phyloP scores from a whole-genome alignment of 139 green algal genomes.

The Auxenochlorella pyrenoidosa region DNA sequence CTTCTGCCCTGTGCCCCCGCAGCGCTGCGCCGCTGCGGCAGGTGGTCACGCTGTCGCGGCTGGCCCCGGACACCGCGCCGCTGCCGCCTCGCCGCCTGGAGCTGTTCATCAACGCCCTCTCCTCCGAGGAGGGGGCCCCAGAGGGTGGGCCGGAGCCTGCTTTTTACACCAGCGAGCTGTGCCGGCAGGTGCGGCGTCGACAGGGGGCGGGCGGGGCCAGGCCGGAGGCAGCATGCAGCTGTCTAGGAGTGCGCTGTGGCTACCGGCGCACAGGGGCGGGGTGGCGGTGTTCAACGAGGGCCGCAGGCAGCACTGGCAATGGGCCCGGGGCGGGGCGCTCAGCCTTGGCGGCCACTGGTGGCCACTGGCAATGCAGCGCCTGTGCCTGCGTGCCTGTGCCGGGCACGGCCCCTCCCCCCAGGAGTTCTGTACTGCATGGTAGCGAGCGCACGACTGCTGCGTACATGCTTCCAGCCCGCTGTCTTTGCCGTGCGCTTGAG shows the following conservation, averaged over 20 bases:
- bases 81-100: conserved; percentile 46
- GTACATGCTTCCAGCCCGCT: background rate
- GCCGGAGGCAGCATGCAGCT: no score
- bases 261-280: no score
- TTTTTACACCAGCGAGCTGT: conserved; percentile 43
- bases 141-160: background rate
- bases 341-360: no score
- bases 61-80: conserved; percentile 31
- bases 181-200: background rate
- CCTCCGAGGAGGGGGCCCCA: background rate
- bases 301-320: no score
- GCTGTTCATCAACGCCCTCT: conserved; percentile 46
- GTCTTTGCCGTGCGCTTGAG: background rate
- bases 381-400: no score
- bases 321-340: no score
- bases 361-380: no score
- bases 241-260: no score
- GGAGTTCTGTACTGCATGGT: no score
- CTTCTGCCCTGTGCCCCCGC: background rate
- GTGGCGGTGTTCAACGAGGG: no score
- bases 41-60: conserved; percentile 35
- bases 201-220: no score
- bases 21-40: conserved; percentile 36
- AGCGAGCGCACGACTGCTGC: background rate
- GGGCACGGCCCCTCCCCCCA: no score